Base-by-base conservation (phyloP, 495 filamentous ascomycete species). In the Hypoxylon lenormandii region DNA sequence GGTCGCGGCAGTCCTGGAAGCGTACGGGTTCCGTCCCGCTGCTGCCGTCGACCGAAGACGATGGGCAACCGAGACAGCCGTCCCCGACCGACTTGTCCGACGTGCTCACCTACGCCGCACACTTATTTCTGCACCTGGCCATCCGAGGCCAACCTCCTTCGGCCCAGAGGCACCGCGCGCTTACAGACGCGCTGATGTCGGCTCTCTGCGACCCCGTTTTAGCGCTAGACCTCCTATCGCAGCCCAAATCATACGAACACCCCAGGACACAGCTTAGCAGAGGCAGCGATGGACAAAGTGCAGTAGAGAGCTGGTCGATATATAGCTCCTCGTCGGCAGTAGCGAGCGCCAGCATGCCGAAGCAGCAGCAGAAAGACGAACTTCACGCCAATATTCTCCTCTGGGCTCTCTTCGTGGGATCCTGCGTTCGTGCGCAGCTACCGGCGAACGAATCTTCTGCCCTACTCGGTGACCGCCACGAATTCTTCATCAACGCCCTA, bases 91-190 rank as follows among this genome's bases (percentile, higher is more conserved):
- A 76, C 26, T 38, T 76, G 22, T 74, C 71, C 5, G 71, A 76
- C 37, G 69, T 68, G 7, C 59, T 74, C 10, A 56, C 70, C 21
- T 74, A 74, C 21, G 71, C 73, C 2, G 60, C 62, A 1, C 73
- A 76, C 36, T 42, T 76, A 4, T 76, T 72, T 46, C 54, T 76
- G 4, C 73, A 76, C 54, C 65, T 76, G 23, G 73, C 73, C 4
- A 64, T 76, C 21, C 53, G 73, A 8, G 73, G 73, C 45, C 71
- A 74, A n/a, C 73, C 73, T 1, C 73, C 73, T 28, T 70, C 64
- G 21, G 71, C 73, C 11, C 71, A 67, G 10, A 61, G 71, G 22
- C 71, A 76, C 40, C 73, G 62, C 11, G 73, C 60, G 5, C 53
- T 76, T 1, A 57, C 60, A 7, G 73, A 69, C 28, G 60, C 71